Percentiles rank a stretch among this genome's conserved stretches.
phyloP scores from a whole-genome alignment of 768 basidiomycete species.

The Suillus tomentosus region DNA sequence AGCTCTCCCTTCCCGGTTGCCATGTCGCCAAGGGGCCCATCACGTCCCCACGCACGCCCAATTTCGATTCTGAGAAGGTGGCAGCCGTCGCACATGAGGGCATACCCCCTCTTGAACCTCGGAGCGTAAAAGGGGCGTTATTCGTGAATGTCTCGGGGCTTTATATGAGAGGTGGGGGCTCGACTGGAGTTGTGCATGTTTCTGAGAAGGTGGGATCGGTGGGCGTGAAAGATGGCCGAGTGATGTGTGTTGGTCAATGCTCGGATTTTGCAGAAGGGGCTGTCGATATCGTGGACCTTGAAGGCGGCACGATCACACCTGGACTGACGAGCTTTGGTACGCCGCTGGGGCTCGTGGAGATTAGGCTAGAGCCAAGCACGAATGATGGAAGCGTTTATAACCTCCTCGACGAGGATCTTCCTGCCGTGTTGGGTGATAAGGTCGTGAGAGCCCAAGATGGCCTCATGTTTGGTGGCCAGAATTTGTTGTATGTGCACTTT shows the following conservation, averaged over 20 bases:
- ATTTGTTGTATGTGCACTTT: constrained; percentile 60
- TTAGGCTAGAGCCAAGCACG: constrained; percentile 66
- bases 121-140: constrained; percentile 41
- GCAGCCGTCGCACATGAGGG: constrained; percentile 69
- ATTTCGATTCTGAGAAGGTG: constrained; percentile 69
- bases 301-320: constrained; percentile 71
- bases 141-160: constrained; percentile 67
- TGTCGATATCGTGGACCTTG: constrained; percentile 53
- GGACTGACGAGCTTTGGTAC: constrained; percentile 74
- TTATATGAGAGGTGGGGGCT: constrained; percentile 35
- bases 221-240: constrained; percentile 49
- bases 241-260: constrained; percentile 50
- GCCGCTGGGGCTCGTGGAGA: constrained; percentile 69
- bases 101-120: constrained; percentile 65
- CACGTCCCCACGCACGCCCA: constrained; percentile 55
- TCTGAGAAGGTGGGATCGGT: constrained; percentile 31
- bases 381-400: constrained; percentile 66
- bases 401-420: constrained; percentile 46
- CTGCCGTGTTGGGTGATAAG: constrained; percentile 51
- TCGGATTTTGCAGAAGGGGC: constrained; percentile 21
- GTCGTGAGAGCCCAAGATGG: constrained; percentile 73
- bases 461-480: constrained; percentile 65
- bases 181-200: constrained; percentile 27
- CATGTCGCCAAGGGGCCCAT: constrained; percentile 39
- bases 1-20: constrained; percentile 50